phyloP scores from a whole-genome alignment of 2,329 filamentous ascomycete genomes.

The Apiospora koreana region DNA sequence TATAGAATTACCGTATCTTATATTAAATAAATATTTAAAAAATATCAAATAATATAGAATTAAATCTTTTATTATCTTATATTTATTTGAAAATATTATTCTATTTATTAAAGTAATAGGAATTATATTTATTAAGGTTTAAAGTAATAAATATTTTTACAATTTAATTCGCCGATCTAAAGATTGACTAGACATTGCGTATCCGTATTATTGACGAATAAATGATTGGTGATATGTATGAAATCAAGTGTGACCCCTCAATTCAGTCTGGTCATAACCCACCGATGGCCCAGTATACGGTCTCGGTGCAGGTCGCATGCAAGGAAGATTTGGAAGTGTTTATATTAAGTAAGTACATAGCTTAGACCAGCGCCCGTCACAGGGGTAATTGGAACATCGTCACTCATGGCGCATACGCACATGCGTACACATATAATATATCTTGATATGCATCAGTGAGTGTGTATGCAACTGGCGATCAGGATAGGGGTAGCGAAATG shows the following conservation, averaged over 20 bases:
- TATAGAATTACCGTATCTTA: no score
- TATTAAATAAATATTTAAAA: no score
- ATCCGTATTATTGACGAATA: neutral
- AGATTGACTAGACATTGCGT: neutral
- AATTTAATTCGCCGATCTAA: no score
- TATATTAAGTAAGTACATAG: neutral
- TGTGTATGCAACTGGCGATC: neutral
- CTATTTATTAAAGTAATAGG: no score
- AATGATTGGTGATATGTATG: neutral
- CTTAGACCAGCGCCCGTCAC: neutral
- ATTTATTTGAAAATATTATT: no score
- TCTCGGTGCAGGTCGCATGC: neutral
- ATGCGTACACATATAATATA: neutral
- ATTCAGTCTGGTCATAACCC: conserved; percentile 1
- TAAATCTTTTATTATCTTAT: no score
- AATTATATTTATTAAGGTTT: no score
- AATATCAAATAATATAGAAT: no score
- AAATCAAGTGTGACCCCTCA: conserved; percentile 3
- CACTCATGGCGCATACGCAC: no score
- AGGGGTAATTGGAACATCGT: no score
- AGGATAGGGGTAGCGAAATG: neutral
- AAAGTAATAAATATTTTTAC: no score
- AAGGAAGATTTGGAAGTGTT: neutral
- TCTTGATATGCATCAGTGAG: no score
- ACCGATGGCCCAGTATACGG: neutral